Evolutionary conservation across 768 basidiomycete species (phyloP).

Genomic region (Russula sp.): DNA sequence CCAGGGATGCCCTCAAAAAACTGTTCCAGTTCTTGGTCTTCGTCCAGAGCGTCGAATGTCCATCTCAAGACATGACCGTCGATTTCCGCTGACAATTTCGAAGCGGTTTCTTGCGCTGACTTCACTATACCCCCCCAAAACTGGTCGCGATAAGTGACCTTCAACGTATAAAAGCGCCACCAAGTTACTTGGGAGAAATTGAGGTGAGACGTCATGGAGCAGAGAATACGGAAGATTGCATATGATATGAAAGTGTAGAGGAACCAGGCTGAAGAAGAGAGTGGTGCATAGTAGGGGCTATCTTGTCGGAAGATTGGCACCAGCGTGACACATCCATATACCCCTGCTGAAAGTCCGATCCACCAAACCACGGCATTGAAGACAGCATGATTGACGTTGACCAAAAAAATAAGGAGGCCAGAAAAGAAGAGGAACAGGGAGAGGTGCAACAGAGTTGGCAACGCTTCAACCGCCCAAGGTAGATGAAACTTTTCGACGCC

Average conservation of each 20-base stretch:
- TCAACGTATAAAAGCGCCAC: background rate
- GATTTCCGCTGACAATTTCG: background rate
- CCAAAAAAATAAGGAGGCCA: background rate
- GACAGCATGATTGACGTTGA: background rate
- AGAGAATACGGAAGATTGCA: background rate
- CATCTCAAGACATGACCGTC: background rate
- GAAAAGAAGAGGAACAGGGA: constrained; percentile 3
- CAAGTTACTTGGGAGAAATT: background rate
- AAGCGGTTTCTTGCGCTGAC: background rate
- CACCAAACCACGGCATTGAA: background rate
- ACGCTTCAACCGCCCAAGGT: background rate
- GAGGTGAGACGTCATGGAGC: background rate
- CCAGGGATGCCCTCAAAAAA: background rate
- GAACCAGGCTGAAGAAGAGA: background rate
- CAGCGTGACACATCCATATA: background rate
- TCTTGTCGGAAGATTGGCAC: background rate
- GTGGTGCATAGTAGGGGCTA: background rate
- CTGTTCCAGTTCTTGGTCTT: background rate
- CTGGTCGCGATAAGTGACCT: background rate
- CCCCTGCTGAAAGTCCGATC: background rate
- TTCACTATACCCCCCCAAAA: background rate
- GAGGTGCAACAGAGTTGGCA: background rate
- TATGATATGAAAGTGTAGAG: background rate
- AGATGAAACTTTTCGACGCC: background rate
- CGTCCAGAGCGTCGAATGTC: background rate